Evolutionary conservation across 352 stramenopile genomes (phyloP), one percentile per base, ranked within the genome.

Genomic region (Pythium rishiriense): DNA sequence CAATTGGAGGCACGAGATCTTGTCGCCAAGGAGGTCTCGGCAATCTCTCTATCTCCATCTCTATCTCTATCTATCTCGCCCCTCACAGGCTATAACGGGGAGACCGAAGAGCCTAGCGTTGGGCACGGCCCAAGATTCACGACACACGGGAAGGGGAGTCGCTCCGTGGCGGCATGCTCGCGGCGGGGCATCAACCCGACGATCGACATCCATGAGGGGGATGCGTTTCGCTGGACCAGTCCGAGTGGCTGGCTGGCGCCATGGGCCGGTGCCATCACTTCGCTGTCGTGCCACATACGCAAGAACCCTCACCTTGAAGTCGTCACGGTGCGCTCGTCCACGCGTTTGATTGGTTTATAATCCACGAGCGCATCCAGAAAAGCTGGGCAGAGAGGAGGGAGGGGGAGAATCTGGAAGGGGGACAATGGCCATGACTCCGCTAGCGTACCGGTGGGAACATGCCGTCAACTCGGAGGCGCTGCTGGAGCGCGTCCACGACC

Each of bases 361-460:
- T 21, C 8, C 7, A n/a, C 3, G 12, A 22, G n/a, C 24, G 25
- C 3, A 55, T 42, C 48, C 37, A 28, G 39, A 15, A 28, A 50
- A 43, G 19, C 37, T 43, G 37, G 37, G n/a, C 33, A 28, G 43
- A 49, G 43, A 19, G 12, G n/a, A 19, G 14, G 9, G 14, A 2
- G 1, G 19, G 15, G 5, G 39, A 45, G 31, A 14, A 25, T 49
- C 19, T 21, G n/a, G n/a, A 43, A 12, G 37, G 11, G n/a, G n/a
- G 37, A 43, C 19, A 43, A 17, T 4, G 25, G 46, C 22, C 4
- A 85, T 86, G 77, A 70, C 58, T 31, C 80, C 76, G 37, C 69
- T 85, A 12, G 68, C 76, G 41, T 91, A 85, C 52, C 71, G 80
- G 41, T 91, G 82, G 82, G 82, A 71, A 8, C 82, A 91, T 24